These are phyloP conservation scores for Achaetomiella virescens DNA, from an alignment of 495 filamentous ascomycete genomes.

Conservation along the genomic window DNA sequence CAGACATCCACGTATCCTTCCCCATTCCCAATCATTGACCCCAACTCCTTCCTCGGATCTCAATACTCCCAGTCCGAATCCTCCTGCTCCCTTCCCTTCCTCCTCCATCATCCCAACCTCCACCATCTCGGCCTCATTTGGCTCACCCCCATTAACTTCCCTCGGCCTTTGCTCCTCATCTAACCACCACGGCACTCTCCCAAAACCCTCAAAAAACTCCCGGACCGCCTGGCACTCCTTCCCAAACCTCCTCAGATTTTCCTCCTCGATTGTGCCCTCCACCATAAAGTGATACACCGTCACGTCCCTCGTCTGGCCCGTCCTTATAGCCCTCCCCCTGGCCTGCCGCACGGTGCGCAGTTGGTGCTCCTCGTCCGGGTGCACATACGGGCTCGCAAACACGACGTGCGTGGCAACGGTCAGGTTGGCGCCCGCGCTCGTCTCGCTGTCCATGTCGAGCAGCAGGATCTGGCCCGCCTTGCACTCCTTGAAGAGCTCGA, in stretches of 20 bases:
- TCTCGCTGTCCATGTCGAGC: slow-evolving; percentile 57
- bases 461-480: slow-evolving; percentile 48
- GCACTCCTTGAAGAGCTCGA: slow-evolving; percentile 23
- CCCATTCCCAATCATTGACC: neutral
- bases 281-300: slow-evolving; percentile 64
- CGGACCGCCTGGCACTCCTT: neutral
- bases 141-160: neutral
- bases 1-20: neutral
- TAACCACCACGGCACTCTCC: slow-evolving; percentile 8
- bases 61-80: neutral
- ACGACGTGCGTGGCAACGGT: slow-evolving; percentile 72
- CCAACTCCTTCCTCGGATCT: neutral
- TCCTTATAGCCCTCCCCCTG: slow-evolving; percentile 60
- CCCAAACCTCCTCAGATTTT: slow-evolving; percentile 46
- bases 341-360: slow-evolving; percentile 61
- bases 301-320: slow-evolving; percentile 61
- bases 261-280: slow-evolving; percentile 61
- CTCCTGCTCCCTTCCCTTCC: neutral
- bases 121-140: neutral
- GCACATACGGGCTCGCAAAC: slow-evolving; percentile 58
- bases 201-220: slow-evolving; percentile 2
- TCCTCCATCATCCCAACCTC: neutral
- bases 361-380: slow-evolving; percentile 50
- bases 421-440: slow-evolving; percentile 67
- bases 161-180: neutral